Conservation (phyloP, 73 alveolate genomes). For the Symbiodinium pilosum region DNA sequence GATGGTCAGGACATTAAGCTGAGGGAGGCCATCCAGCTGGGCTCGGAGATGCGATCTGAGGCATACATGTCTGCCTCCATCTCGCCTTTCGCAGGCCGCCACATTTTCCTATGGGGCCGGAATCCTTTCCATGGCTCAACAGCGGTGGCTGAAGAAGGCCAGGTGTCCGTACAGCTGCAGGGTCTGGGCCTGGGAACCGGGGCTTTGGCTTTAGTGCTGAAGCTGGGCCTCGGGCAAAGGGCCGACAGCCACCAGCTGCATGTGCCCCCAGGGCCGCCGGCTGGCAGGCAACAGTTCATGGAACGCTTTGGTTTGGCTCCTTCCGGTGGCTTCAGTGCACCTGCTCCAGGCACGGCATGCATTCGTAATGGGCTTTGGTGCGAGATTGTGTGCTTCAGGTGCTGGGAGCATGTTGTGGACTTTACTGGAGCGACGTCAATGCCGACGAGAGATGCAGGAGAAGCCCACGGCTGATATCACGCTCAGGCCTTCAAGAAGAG, state of each 20-base stretch:
- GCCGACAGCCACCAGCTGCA: background rate
- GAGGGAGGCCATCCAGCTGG: constrained; percentile 44
- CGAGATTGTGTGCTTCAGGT: too few species aligned
- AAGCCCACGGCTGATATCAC: constrained; percentile 3
- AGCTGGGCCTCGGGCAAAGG: constrained; percentile 37
- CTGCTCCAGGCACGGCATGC: background rate
- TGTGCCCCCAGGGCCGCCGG: constrained; percentile 16
- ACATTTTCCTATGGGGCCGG: constrained; percentile 82
- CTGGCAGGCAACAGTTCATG: constrained; percentile 35
- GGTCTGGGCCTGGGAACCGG: constrained; percentile 72
- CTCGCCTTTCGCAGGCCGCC: constrained; percentile 63
- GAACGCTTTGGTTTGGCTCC: constrained; percentile 53
- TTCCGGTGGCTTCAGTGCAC: constrained; percentile 11
- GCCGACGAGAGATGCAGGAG: constrained; percentile 40
- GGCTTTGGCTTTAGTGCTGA: constrained; percentile 33
- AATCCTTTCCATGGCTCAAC: constrained; percentile 58
- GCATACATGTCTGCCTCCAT: constrained; percentile 35
- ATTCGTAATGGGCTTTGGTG: too few species aligned
- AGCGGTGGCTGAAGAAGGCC: constrained; percentile 48
- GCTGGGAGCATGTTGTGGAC: constrained; percentile 38
- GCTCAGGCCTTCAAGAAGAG: constrained; percentile 29
- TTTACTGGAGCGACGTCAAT: constrained; percentile 78
- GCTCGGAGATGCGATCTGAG: constrained; percentile 23
- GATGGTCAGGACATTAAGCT: constrained; percentile 69
- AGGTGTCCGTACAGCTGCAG: constrained; percentile 28